Evolutionary conservation across 140 eudicot species (phyloP).

Genomic region (Senecio squalidus): DNA sequence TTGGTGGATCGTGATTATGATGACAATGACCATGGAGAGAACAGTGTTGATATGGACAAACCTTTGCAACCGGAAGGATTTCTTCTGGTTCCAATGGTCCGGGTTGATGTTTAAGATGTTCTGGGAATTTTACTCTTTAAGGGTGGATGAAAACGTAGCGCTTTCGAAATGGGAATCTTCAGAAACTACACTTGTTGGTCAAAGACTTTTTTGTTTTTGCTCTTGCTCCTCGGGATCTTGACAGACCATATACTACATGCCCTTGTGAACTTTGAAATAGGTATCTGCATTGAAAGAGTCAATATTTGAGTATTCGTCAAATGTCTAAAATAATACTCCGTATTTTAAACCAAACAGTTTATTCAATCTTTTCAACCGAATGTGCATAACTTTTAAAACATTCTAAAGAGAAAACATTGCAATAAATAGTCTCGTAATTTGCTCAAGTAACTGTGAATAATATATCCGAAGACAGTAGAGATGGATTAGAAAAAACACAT

Average conservation of each 20-base stretch:
- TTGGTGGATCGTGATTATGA: conserved; percentile 40
- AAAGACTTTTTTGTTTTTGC: conserved; percentile 33
- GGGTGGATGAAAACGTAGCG: conserved; percentile 75
- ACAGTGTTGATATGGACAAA: conserved; percentile 83
- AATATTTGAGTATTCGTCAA: background rate
- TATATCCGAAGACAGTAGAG: too few species aligned
- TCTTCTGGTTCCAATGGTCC: conserved; percentile 37
- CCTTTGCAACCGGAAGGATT: conserved; percentile 39
- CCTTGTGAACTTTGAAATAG: conserved; percentile 39
- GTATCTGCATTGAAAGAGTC: conserved; percentile 21
- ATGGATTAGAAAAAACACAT: too few species aligned
- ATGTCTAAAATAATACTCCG: conserved; percentile 12
- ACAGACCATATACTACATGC: conserved; percentile 46
- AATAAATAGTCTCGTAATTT: too few species aligned
- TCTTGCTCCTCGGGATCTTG: conserved; percentile 35
- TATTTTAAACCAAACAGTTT: background rate
- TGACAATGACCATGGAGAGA: conserved; percentile 73
- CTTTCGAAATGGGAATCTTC: conserved; percentile 29
- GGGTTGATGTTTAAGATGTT: conserved; percentile 32
- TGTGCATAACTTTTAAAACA: too few species aligned
- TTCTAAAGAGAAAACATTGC: too few species aligned
- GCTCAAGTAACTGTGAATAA: too few species aligned
- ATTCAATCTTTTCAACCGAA: background rate
- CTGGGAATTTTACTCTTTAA: conserved; percentile 61
- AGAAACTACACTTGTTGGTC: conserved; percentile 17